Evolutionary conservation across 148 eudicot genomes (phyloP).

Genomic region (Vaccinium myrtillus): DNA sequence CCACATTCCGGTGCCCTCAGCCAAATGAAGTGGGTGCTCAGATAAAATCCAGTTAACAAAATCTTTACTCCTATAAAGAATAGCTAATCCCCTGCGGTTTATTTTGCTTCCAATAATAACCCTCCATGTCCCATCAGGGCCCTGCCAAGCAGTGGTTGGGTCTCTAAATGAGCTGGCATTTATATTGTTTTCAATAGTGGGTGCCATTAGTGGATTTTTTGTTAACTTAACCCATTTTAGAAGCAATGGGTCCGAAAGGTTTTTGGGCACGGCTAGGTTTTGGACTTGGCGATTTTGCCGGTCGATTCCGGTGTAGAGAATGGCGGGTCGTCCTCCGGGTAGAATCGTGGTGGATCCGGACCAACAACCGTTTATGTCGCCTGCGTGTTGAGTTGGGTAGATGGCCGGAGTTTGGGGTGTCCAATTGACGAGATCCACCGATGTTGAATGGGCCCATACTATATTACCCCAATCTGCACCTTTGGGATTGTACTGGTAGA

Average conservation of each 20-base stretch:
- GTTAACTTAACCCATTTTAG: conserved; percentile 48
- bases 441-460: conserved; percentile 73
- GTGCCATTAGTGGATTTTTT: conserved; percentile 49
- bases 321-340: conserved; percentile 41
- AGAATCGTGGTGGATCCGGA: conserved; percentile 68
- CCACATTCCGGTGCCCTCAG: conserved; percentile 60
- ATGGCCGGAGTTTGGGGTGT: conserved; percentile 44
- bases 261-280: conserved; percentile 56
- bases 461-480: conserved; percentile 51
- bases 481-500: conserved; percentile 75
- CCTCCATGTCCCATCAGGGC: conserved; percentile 35
- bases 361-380: conserved; percentile 57
- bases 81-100: conserved; percentile 27
- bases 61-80: conserved; percentile 56
- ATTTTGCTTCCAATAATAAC: conserved; percentile 37
- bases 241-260: conserved; percentile 53
- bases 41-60: conserved; percentile 47
- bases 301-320: conserved; percentile 61
- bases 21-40: conserved; percentile 38
- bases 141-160: conserved; percentile 68
- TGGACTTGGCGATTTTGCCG: conserved; percentile 49
- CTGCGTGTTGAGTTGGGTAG: conserved; percentile 25
- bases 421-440: conserved; percentile 66
- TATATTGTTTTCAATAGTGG: conserved; percentile 36
- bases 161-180: conserved; percentile 48